Base-by-base conservation (phyloP, 2,329 filamentous ascomycete genomes). In the Diplodia scrobiculata region DNA sequence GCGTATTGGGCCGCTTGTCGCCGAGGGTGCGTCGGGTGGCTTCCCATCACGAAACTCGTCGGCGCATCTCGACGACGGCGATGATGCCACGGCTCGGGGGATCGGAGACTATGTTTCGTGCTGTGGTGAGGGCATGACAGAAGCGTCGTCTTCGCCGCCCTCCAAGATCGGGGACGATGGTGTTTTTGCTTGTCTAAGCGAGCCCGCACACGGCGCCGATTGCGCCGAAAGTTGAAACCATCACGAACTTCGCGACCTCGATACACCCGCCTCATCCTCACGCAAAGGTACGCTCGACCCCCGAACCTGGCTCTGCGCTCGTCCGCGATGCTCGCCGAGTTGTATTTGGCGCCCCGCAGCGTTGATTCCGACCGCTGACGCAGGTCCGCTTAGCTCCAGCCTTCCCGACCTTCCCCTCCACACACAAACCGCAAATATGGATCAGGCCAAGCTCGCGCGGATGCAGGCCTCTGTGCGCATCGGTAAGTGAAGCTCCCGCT, bases 401-500 rank as follows among this genome's bases (percentile, higher is more conserved):
- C 65, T 62, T 55, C 32, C 55, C 65, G 51, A 67, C 66, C 66
- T 63, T 59, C 55, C 38, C 32, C 50, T 58, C 59, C 52, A 34
- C 38, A 54, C 60, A 65, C 66, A 64, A 52, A 53, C 73, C 74
- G 74, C 76, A 78, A 79, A 72, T 75, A 79, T 79, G 77, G 78
- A 79, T 78, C 76, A 79, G 71, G 77, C 76, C 72, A 79, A 79
- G 77, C 74, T 79, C 72, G 78, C 78, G 72, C 75, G 76, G 70
- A 79, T 79, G 77, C 78, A 79, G 69, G 75, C 76, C 73, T 76
- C 73, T 70, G 77, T 79, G 71, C 78, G 78, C 71, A 79, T 79
- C 72, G 78, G 78, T 79, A 75, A 65, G 77, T 78, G 67, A 21
- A 66, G 25, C 17, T 10, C 47, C 34, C 32, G 47, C 34, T 19